These are phyloP conservation scores for Moringa oleifera DNA, from an alignment of 345 rosid genomes.

Conservation along the genomic window DNA sequence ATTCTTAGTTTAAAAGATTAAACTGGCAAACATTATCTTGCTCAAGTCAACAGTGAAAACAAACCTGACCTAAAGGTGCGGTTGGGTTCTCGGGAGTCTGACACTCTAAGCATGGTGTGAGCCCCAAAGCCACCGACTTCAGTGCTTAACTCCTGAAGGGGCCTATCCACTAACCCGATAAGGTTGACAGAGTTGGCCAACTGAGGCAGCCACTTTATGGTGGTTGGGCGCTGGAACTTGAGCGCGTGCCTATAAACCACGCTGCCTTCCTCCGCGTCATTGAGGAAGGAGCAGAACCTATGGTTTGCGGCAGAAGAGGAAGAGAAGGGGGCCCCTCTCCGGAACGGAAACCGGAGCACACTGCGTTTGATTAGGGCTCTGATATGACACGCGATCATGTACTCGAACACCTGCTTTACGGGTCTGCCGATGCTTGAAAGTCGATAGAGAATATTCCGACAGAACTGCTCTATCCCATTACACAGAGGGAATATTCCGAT, in stretches of 20 bases:
- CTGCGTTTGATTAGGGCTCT: slow-evolving; percentile 21
- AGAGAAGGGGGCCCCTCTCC: slow-evolving; percentile 13
- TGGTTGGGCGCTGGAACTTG: slow-evolving; percentile 51
- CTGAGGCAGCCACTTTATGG: slow-evolving; percentile 20
- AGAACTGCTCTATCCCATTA: too few species aligned
- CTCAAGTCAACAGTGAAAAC: not conserved
- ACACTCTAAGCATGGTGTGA: slow-evolving; percentile 35
- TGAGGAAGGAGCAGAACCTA: slow-evolving; percentile 26
- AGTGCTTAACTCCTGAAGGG: slow-evolving; percentile 18
- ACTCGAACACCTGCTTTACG: too few species aligned
- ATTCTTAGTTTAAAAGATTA: too few species aligned
- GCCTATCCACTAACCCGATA: slow-evolving; percentile 45
- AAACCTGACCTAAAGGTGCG: slow-evolving; percentile 45
- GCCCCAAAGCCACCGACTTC: slow-evolving; percentile 28
- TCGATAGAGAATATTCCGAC: too few species aligned
- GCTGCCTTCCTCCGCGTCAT: slow-evolving; percentile 34
- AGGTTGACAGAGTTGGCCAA: slow-evolving; percentile 46
- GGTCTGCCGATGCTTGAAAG: too few species aligned
- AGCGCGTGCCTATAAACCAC: slow-evolving; percentile 41
- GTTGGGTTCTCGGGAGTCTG: slow-evolving; percentile 22
- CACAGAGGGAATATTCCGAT: too few species aligned
- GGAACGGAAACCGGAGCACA: slow-evolving; percentile 23
- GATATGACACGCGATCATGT: slow-evolving; percentile 37
- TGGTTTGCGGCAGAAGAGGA: slow-evolving; percentile 16
- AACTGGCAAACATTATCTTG: not conserved